Evolutionary conservation across 495 filamentous ascomycete genomes (phyloP), one percentile per base, ranked within the genome.

Genomic region (Staphylotrichum tortipilum): DNA sequence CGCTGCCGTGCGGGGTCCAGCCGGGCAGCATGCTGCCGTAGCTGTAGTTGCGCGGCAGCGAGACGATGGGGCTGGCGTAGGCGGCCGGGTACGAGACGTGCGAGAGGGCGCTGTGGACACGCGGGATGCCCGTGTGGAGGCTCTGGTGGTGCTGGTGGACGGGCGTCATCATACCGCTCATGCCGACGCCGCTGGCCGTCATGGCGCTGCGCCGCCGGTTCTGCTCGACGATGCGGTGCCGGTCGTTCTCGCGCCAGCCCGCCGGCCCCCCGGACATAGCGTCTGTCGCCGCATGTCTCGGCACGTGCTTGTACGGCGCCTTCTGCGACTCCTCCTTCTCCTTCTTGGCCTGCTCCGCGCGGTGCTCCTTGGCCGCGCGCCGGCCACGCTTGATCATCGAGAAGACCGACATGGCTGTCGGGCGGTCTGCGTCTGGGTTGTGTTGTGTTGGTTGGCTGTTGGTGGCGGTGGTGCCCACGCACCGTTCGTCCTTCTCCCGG

Each of bases 221-320:
- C 51, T 70, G 58, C 53, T 71, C 70, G 37, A 68, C 59, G 50
- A 74, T 74, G 49, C 43, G 65, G 31, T 53, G 52, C 22, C 69
- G 52, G 43, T 74, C 70, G 18, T 53, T 61, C 5, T 71, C 58
- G 46, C 67, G 69, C 71, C 72, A 79, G 21, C 59, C 68, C 0
- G 70, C 62, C 7, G 79, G 80, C 2, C 73, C 72, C 15, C 71
- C 68, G n/a, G 71, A 66, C 34, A 80, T 46, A 41, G 80, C 74
- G 55, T 84, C 78, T 33, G 66, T 57, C 42, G 74, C 75, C 34
- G 78, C 78, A 62, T 81, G 78, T 26, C 66, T 77, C 19, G 76
- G 74, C n/a, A 79, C 57, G 52, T 81, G 78, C 49, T 62, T 69
- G 57, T 81, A 81, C 15, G 71, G 70, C 22, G 62, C 18, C 55